phyloP scores from a whole-genome alignment of 495 filamentous ascomycete species.

The Lophium mytilinum region DNA sequence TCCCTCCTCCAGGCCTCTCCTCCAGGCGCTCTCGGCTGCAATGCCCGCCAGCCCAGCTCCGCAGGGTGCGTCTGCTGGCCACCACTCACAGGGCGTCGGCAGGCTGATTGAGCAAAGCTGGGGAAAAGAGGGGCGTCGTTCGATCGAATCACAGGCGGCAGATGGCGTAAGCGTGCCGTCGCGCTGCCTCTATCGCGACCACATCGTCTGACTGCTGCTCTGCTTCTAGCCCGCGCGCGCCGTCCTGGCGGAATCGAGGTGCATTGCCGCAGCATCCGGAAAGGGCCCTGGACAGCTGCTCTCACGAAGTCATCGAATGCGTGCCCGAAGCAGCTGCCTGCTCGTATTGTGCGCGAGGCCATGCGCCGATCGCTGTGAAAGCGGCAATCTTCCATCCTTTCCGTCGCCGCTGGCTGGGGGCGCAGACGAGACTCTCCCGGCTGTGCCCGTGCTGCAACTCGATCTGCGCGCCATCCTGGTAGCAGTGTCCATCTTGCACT shows the following conservation, averaged over 20 bases:
- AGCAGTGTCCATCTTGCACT: constrained; percentile 22
- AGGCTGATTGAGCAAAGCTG: constrained; percentile 1
- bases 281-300: constrained; percentile 9
- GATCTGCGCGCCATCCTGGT: constrained; percentile 14
- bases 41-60: no score
- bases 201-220: constrained; percentile 27
- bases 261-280: constrained; percentile 24
- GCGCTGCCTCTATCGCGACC: not conserved
- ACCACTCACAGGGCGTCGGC: not conserved
- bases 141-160: no score
- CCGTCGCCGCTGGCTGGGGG: not conserved
- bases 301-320: constrained; percentile 10
- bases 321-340: constrained; percentile 5
- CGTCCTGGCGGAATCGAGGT: constrained; percentile 1
- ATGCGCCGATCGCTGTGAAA: not conserved
- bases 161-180: not conserved
- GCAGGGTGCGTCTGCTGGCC: not conserved
- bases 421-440: not conserved
- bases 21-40: no score
- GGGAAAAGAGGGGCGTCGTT: not conserved
- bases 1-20: no score
- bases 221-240: not conserved
- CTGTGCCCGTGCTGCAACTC: constrained; percentile 16
- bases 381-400: not conserved
- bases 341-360: not conserved